Conservation (phyloP, 495 filamentous ascomycete genomes). For the Platismatia glauca region DNA sequence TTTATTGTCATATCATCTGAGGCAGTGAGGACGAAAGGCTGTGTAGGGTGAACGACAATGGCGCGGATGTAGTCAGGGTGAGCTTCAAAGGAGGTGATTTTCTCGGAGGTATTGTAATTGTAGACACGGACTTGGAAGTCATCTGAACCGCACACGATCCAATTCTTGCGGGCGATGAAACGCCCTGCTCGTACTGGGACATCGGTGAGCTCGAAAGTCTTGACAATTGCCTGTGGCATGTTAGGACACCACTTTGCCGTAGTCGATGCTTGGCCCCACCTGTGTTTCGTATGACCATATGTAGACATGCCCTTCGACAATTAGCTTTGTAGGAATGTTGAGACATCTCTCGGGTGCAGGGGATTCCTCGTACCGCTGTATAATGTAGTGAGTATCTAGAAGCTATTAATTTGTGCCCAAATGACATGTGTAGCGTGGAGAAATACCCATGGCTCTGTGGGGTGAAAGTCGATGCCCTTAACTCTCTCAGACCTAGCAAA, state of each 20-base stretch:
- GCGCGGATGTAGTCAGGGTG: constrained; percentile 98
- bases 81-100: constrained; percentile 96
- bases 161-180: constrained; percentile 96
- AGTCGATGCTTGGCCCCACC: constrained; percentile 31
- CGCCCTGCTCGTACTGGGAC: constrained; percentile 95
- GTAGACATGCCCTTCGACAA: constrained; percentile 61
- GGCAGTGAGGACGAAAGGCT: constrained; percentile 92
- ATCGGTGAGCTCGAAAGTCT: constrained; percentile 98
- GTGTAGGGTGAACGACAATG: constrained; percentile 92
- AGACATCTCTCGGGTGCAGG: background rate
- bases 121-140: constrained; percentile 95
- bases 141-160: constrained; percentile 97
- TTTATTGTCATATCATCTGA: constrained; percentile 99
- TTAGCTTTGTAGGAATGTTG: constrained; percentile 39
- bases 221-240: constrained; percentile 65
- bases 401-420: constrained; percentile 25
- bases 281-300: constrained; percentile 99
- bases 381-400: constrained; percentile 78
- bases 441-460: constrained; percentile 79
- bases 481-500: constrained; percentile 83
- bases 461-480: constrained; percentile 96
- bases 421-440: background rate
- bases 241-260: background rate
- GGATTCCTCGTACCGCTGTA: constrained; percentile 67
- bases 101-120: constrained; percentile 99